Evolutionary conservation across 2,329 filamentous ascomycete genomes (phyloP), one percentile per base, ranked within the genome.

Genomic region (Aquanectria penicillioides): DNA sequence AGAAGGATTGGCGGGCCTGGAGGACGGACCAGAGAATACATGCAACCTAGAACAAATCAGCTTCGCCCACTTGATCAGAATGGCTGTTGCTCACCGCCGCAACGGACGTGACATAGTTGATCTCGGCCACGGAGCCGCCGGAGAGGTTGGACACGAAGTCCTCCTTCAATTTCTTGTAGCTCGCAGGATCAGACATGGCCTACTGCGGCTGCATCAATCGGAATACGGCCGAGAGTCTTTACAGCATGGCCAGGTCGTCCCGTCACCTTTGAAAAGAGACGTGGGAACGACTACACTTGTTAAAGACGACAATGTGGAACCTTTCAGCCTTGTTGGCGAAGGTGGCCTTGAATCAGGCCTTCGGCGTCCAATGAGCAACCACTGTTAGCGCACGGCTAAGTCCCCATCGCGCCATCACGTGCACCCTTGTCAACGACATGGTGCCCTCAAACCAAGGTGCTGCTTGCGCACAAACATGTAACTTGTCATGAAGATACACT

Each of bases 121-220:
- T 94, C 75, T 99, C 95, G 67, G 84, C 80, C 60, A 97, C 88
- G 26, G 88, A 85, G 58, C 95, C 93, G 34, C 95, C 95, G 6
- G 90, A 89, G 25, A 97, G 86, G 74, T 93, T 92, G 52, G 94
- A 97, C 71, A 99, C 95, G 75, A 97, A 97, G 73, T 93, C 93
- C 81, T 97, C 94, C 80, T 99, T 99, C 67, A 90, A 84, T 71
- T 90, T 86, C 79, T 97, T 99, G 82, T 97, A 97, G 77, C 84
- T 89, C 57, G 77, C 76, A 28, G 73, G 44, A 65, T 71, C 69
- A 61, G 78, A 74, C 74, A 80, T 80, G 64, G 63, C 49, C 59
- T 59, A 55, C 28, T 44, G 48, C 28, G 38, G 36, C 23, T 50
- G 25, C 23, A 13, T 6, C 37, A 31, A 43, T 58, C 15, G 43